phyloP scores from a whole-genome alignment of 768 basidiomycete species.

The Favolaschia claudopus region DNA sequence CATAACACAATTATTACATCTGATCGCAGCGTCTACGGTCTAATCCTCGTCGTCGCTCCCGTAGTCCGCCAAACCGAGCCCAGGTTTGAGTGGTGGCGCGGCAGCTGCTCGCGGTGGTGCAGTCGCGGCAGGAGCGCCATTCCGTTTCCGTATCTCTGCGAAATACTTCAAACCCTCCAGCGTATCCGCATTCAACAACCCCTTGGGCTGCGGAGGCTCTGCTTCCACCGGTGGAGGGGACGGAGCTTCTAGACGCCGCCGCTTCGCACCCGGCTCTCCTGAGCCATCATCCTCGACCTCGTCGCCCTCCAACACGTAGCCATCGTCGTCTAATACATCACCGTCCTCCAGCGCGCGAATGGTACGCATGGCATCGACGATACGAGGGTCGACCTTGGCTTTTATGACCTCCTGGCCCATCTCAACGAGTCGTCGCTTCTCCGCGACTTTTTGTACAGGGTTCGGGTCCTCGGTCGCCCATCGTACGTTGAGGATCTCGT shows the following conservation, averaged over 20 bases:
- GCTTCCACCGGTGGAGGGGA: conserved; percentile 36
- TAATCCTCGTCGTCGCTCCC: conserved; percentile 75
- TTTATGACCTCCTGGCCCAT: conserved; percentile 88
- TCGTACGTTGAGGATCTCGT: conserved; percentile 96
- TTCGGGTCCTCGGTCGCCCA: conserved; percentile 99
- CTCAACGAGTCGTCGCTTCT: conserved; percentile 84
- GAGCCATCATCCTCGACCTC: conserved; percentile 40
- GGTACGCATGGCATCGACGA: conserved; percentile 88
- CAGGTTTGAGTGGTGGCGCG: conserved; percentile 45
- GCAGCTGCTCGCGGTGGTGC: conserved; percentile 37
- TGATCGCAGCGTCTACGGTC: conserved; percentile 27
- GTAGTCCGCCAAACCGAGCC: conserved; percentile 75
- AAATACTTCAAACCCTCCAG: conserved; percentile 92
- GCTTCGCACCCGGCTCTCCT: conserved; percentile 44
- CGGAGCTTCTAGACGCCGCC: conserved; percentile 38
- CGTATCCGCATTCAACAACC: conserved; percentile 84
- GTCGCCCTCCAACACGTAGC: conserved; percentile 38
- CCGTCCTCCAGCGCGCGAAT: conserved; percentile 93
- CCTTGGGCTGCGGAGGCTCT: conserved; percentile 49
- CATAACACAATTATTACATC: conserved; percentile 12
- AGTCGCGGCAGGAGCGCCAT: conserved; percentile 46
- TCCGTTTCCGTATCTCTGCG: conserved; percentile 82
- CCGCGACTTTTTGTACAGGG: conserved; percentile 85
- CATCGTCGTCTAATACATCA: conserved; percentile 51
- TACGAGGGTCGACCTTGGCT: conserved; percentile 83